Evolutionary conservation across 768 basidiomycete species (phyloP), one percentile per base, ranked within the genome.

Genomic region (Xanthoconium purpureum): DNA sequence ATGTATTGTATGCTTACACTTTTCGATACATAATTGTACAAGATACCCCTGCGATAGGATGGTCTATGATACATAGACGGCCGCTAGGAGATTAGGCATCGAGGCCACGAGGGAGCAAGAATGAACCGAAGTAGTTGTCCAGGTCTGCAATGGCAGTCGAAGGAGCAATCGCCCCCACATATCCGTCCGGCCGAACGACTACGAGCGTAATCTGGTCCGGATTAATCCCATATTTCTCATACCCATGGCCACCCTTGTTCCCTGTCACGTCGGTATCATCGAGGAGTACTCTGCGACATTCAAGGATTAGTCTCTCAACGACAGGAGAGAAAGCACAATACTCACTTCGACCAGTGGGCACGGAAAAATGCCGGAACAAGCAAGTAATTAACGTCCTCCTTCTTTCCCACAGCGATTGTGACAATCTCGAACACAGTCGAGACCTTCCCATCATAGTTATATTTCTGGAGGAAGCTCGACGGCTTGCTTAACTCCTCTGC

Each of bases 91-190:
- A 44, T 35, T 30, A 47, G 38, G 47, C 42, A 29, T 37, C 29
- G 13, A 13, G 32, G 17, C n/a, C 15, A 14, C 14, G 48, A 50
- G 68, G 37, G 24, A 66, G 54, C 66, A 79, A 69, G 63, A 87
- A 85, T 1, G 66, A 64, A 1, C 66, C 62, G 38, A 88, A 82
- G 62, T 87, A 88, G 2, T 24, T 20, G 33, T 76, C 70, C 44
- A 88, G 45, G n/a, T 76, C 74, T 6, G 42, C 51, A 39, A 66
- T 12, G 15, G 54, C 61, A 18, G 44, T 59, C 20, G 71, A 65
- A 13, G 72, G 68, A n/a, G 62, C 66, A 29, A 77, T 54, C 42
- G 66, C 64, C 15, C 76, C 76, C 2, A 77, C 69, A 52, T 75
- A 77, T 36, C 77, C 75, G 54, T 78, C 76, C 6, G 77, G 76